Conservation (phyloP, 805 yeast species). For the Hanseniaspora hatyaiensis region DNA sequence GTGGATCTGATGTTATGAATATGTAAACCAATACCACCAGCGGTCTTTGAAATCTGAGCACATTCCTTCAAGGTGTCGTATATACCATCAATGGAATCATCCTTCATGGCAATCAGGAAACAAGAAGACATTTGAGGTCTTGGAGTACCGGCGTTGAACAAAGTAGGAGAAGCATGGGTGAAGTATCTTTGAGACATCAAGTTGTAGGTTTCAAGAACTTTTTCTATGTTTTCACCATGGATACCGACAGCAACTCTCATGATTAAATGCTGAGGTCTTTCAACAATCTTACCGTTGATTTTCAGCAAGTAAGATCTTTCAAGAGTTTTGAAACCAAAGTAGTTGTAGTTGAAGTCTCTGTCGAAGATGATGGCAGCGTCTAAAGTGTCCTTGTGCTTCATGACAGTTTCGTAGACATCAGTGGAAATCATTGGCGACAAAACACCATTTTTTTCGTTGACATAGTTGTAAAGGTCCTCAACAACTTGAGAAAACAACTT, state of each 20-base stretch:
- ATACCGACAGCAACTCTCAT: conserved; percentile 90
- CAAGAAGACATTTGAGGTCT: conserved; percentile 81
- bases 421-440: conserved; percentile 63
- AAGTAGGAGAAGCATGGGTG: conserved; percentile 91
- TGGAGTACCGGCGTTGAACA: conserved; percentile 87
- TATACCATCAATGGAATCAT: conserved; percentile 91
- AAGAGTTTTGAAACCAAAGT: conserved; percentile 85
- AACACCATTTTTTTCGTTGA: conserved; percentile 65
- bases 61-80: conserved; percentile 78
- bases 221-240: conserved; percentile 55
- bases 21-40: conserved; percentile 93
- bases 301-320: conserved; percentile 73
- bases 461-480: conserved; percentile 58
- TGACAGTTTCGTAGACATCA: conserved; percentile 51
- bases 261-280: conserved; percentile 82
- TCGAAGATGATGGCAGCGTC: conserved; percentile 63
- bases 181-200: conserved; percentile 78
- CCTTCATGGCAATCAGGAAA: conserved; percentile 80
- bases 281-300: conserved; percentile 55
- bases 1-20: conserved; percentile 75
- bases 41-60: conserved; percentile 83
- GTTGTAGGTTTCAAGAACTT: conserved; percentile 70
- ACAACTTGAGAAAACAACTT: conserved; percentile 72
- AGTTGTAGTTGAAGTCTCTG: conserved; percentile 68
- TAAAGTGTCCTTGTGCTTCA: conserved; percentile 50